Conservation (phyloP, 352 stramenopile genomes). For the Globisporangium canariense region DNA sequence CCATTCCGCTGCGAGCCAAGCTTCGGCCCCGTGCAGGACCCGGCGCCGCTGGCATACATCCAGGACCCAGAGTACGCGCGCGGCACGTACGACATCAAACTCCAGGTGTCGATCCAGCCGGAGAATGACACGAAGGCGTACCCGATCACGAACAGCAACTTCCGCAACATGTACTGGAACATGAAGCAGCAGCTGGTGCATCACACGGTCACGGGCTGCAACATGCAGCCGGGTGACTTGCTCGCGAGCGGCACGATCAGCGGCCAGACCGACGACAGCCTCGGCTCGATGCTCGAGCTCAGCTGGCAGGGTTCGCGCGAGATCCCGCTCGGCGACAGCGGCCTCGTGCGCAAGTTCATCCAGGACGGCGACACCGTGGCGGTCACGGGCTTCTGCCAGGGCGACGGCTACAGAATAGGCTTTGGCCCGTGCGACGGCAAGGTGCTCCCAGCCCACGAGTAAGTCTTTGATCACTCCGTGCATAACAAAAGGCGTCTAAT, state of each 20-base stretch:
- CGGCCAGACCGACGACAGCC: slow-evolving; percentile 79
- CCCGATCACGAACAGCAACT: slow-evolving; percentile 92
- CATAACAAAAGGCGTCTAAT: too few species aligned
- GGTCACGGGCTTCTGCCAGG: slow-evolving; percentile 92
- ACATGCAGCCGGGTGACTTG: slow-evolving; percentile 94
- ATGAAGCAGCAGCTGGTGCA: slow-evolving; percentile 96
- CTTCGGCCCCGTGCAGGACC: slow-evolving; percentile 84
- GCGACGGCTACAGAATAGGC: slow-evolving; percentile 90
- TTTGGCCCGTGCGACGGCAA: slow-evolving; percentile 93
- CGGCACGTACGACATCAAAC: slow-evolving; percentile 87
- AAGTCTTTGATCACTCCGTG: slow-evolving; percentile 9
- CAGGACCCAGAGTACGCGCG: slow-evolving; percentile 88
- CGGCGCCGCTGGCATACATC: slow-evolving; percentile 92
- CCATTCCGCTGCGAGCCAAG: slow-evolving; percentile 91
- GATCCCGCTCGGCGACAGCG: slow-evolving; percentile 66
- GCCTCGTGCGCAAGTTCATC: slow-evolving; percentile 91
- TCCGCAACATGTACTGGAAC: slow-evolving; percentile 97
- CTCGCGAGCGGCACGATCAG: slow-evolving; percentile 95
- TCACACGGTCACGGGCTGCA: slow-evolving; percentile 96
- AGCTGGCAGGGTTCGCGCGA: slow-evolving; percentile 92
- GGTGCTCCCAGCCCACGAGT: slow-evolving; percentile 84
- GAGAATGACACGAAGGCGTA: slow-evolving; percentile 50
- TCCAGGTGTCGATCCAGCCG: slow-evolving; percentile 70
- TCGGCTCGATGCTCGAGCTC: slow-evolving; percentile 96
- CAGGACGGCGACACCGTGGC: slow-evolving; percentile 93